Percentiles rank a stretch among this genome's conserved stretches.
Evolutionary conservation across 2,329 filamentous ascomycete species (phyloP).

Genomic region (Exophiala xenobiotica): DNA sequence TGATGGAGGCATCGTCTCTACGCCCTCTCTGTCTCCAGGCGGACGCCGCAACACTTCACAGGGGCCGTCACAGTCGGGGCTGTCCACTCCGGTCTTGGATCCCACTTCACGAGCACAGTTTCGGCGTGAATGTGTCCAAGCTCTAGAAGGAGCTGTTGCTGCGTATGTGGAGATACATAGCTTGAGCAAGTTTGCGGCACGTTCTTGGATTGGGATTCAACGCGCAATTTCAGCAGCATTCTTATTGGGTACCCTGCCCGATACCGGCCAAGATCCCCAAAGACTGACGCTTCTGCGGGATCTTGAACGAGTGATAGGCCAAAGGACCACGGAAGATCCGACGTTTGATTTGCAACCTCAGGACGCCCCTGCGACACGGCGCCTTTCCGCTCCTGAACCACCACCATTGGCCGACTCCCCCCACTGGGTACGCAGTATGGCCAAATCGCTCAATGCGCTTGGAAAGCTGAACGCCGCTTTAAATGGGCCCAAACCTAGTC

Average conservation of each 20-base stretch:
- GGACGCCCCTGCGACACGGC: constrained; percentile 25
- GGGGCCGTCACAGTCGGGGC: constrained; percentile 16
- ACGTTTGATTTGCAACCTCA: constrained; percentile 23
- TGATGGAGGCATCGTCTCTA: constrained; percentile 38
- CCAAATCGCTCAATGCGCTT: constrained; percentile 46
- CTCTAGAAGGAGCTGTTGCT: constrained; percentile 57
- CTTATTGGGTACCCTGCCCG: constrained; percentile 47
- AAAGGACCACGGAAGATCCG: constrained; percentile 38
- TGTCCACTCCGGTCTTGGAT: constrained; percentile 14
- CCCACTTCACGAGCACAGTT: constrained; percentile 34
- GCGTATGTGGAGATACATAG: constrained; percentile 58
- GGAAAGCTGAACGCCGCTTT: constrained; percentile 47
- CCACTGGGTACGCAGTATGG: constrained; percentile 48
- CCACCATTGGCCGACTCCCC: constrained; percentile 28
- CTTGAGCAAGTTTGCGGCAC: constrained; percentile 43
- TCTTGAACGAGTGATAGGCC: constrained; percentile 45
- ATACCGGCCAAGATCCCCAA: constrained; percentile 42
- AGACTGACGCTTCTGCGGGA: constrained; percentile 43
- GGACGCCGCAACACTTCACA: constrained; percentile 18
- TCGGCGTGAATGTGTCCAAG: constrained; percentile 56
- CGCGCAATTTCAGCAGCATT: constrained; percentile 50
- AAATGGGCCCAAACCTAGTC: constrained; percentile 13
- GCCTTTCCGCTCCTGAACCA: constrained; percentile 12
- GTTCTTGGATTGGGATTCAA: constrained; percentile 49
- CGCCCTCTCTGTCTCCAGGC: constrained; percentile 22